Evolutionary conservation across 1,284 basidiomycete species (phyloP).

Genomic region (Schizophyllum commune): DNA sequence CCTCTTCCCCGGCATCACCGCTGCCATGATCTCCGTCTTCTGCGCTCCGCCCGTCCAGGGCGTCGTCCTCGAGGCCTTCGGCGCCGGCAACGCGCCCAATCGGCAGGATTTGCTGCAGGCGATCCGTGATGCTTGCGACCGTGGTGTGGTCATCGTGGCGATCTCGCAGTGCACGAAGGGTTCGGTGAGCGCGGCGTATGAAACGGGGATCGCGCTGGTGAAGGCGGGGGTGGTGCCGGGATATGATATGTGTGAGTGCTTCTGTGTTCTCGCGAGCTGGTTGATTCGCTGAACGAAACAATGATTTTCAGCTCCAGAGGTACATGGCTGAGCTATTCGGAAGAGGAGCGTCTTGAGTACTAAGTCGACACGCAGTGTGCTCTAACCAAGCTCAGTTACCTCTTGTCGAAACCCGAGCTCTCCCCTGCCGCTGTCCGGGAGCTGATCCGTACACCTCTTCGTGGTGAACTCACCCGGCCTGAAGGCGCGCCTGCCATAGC

Average conservation of each 20-base stretch:
- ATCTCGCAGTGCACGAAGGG: constrained; percentile 88
- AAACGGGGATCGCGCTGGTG: constrained; percentile 70
- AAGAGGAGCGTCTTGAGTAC: not conserved
- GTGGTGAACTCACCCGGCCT: constrained; percentile 77
- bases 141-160: constrained; percentile 83
- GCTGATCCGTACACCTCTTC: constrained; percentile 73
- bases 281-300: not conserved
- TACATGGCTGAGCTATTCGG: constrained; percentile 19
- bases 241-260: constrained; percentile 59
- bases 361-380: constrained; percentile 57
- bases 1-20: constrained; percentile 83
- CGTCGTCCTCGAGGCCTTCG: constrained; percentile 85
- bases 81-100: constrained; percentile 81
- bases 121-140: constrained; percentile 73
- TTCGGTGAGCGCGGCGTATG: constrained; percentile 73
- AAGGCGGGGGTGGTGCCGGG: constrained; percentile 72
- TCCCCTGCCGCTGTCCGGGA: constrained; percentile 60
- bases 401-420: constrained; percentile 81
- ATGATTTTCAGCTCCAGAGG: constrained; percentile 64
- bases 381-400: constrained; percentile 81
- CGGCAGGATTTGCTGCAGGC: constrained; percentile 59
- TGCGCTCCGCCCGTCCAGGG: constrained; percentile 65
- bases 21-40: constrained; percentile 65
- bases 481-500: not conserved
- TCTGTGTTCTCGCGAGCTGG: not conserved